These are phyloP conservation scores for Paxillus rubicundulus DNA, from an alignment of 768 basidiomycete species.

Conservation along the genomic window DNA sequence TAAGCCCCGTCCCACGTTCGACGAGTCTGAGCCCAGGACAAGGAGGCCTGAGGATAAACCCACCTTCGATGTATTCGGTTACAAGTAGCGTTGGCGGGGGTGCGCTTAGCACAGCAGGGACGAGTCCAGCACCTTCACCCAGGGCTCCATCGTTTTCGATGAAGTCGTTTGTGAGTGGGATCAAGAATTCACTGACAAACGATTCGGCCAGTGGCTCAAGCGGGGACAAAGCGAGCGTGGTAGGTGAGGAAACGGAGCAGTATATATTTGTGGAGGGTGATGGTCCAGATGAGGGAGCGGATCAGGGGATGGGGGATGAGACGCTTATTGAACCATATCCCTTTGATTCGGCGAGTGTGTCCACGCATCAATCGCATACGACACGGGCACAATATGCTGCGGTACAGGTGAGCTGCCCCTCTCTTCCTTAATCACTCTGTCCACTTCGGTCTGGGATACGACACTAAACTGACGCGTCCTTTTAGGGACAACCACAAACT, in stretches of 20 bases:
- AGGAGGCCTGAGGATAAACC: conserved; percentile 6
- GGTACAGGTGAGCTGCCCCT: conserved; percentile 11
- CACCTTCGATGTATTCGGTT: conserved; percentile 14
- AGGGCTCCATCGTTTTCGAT: conserved; percentile 20
- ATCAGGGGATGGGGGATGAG: conserved; percentile 15
- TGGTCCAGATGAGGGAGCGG: conserved; percentile 2
- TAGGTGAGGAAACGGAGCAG: conserved; percentile 18
- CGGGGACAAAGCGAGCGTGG: not conserved
- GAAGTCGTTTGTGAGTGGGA: conserved; percentile 20
- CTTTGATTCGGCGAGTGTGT: conserved; percentile 21
- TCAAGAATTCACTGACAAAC: conserved; percentile 18
- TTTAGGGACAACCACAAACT: conserved; percentile 14
- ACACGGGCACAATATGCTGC: conserved; percentile 5
- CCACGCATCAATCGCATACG: conserved; percentile 18
- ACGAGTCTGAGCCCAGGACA: conserved; percentile 16
- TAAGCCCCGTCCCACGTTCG: conserved; percentile 25
- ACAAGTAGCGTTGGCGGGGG: conserved; percentile 1
- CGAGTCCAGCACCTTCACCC: conserved; percentile 14
- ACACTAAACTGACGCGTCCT: not conserved
- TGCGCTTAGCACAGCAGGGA: not conserved
- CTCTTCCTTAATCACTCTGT: not conserved
- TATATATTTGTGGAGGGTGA: conserved; percentile 27
- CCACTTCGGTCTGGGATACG: not conserved
- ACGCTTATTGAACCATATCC: conserved; percentile 20
- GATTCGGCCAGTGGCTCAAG: conserved; percentile 9